Percentiles rank a stretch among this genome's conserved stretches.
Evolutionary conservation across 345 rosid species (phyloP).

Genomic region (Lepidium aucheri): DNA sequence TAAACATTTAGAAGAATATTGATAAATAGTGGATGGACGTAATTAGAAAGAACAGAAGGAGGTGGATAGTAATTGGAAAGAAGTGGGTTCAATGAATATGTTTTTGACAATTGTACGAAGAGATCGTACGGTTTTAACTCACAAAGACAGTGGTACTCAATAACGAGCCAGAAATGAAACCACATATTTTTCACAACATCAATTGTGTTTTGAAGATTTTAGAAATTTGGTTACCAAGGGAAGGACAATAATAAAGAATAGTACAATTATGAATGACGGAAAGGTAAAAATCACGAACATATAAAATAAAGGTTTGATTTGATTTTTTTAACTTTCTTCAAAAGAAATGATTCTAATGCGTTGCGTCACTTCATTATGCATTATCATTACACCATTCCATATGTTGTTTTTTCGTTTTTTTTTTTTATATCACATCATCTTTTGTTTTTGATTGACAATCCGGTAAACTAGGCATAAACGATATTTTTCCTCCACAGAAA

Average conservation of each 20-base stretch:
- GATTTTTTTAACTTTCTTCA: constrained; percentile 15
- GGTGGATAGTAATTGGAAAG: constrained; percentile 2
- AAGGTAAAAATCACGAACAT: constrained; percentile 17
- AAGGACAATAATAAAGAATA: neutral
- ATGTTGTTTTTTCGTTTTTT: neutral
- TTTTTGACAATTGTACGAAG: constrained; percentile 16
- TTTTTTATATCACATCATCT: neutral
- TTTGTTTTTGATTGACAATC: neutral
- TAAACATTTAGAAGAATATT: neutral
- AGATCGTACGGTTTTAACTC: constrained; percentile 18
- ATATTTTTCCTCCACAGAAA: no score
- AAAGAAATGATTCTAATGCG: constrained; percentile 17
- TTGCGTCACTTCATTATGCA: constrained; percentile 19
- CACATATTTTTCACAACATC: constrained; percentile 12
- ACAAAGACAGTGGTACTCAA: constrained; percentile 1
- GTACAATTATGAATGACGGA: constrained; percentile 1
- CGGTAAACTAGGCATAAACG: neutral
- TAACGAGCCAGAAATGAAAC: constrained; percentile 5
- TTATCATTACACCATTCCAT: constrained; percentile 11
- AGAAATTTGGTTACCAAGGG: constrained; percentile 5
- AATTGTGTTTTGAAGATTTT: constrained; percentile 13
- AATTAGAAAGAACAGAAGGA: constrained; percentile 1
- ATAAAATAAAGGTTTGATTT: constrained; percentile 23
- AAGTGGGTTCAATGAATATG: constrained; percentile 18
- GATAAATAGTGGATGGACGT: neutral